Evolutionary conservation across 2,329 filamentous ascomycete genomes (phyloP), one percentile per base, ranked within the genome.

Genomic region (Bisporella sp.): DNA sequence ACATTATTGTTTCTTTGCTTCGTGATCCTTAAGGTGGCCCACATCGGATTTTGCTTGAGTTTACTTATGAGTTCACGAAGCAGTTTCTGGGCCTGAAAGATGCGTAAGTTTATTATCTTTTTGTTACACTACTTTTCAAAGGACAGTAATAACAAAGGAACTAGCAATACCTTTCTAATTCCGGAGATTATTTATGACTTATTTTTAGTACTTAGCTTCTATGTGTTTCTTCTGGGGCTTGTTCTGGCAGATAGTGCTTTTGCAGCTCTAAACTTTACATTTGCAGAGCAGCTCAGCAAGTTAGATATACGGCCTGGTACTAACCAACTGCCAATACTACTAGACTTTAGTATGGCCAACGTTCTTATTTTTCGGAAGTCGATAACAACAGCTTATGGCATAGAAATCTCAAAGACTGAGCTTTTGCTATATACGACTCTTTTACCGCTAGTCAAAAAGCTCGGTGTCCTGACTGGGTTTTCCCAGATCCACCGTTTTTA

Each of bases 181-280:
- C 64, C 62, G 5, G 58, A 70, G 54, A 66, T 65, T 41, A 63
- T 72, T 41, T 69, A 64, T 59, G 53, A 68, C 53, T 60, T 50
- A 2, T 68, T 58, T 6, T 57, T 72, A 11, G 55, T 68, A 6
- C 62, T 71, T 28, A 71, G 63, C 53, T 60, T 57, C 5, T 56
- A 71, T 54, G 47, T 66, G 12, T 65, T 63, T 46, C 59, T 70
- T 33, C 51, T 69, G 8, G 59, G 62, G 28, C 62, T 64, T 41
- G 51, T 63, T 35, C 63, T 66, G 53, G 47, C 54, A 28, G 49
- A 65, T 47, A 45, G 51, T 45, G 59, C 57, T 1, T 66, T 65
- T 46, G 13, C 49, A 5, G 59, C 60, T 9, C 50, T 46, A 5
- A 61, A 45, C 49, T 56, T 66, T 29, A 62, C 43, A 37, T 62